phyloP scores from a whole-genome alignment of 2,329 filamentous ascomycete genomes.

The Trichoderma endophyticum region DNA sequence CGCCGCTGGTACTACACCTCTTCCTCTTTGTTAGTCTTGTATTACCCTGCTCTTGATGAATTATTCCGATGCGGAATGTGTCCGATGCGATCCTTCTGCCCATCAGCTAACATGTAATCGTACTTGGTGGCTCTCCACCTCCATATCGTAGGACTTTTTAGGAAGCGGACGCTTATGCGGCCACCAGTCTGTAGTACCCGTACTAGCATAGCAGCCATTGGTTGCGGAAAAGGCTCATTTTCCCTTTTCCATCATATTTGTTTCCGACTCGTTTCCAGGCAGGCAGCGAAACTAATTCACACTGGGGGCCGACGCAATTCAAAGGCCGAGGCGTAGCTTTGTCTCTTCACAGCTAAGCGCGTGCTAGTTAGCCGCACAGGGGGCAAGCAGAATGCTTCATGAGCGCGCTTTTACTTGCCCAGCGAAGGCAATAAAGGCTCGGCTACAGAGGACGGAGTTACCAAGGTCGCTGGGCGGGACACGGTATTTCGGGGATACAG shows the following conservation, averaged over 20 bases:
- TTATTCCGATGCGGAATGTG: background rate
- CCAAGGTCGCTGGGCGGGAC: background rate
- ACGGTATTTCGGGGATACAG: background rate
- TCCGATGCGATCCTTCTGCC: background rate
- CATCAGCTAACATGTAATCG: background rate
- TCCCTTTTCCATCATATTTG: background rate
- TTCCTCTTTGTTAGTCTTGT: background rate
- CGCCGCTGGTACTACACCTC: background rate
- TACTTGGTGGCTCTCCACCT: background rate
- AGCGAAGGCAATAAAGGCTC: background rate
- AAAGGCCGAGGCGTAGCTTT: slow-evolving; percentile 9
- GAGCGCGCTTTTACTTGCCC: background rate
- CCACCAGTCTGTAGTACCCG: background rate
- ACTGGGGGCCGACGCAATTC: slow-evolving; percentile 1
- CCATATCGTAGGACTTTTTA: background rate
- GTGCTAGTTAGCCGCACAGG: background rate
- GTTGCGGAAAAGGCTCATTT: background rate
- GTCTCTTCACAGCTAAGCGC: slow-evolving; percentile 8
- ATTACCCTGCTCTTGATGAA: background rate
- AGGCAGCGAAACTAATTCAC: background rate
- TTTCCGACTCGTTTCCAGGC: background rate
- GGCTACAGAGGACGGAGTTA: background rate
- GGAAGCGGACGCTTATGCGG: slow-evolving; percentile 10
- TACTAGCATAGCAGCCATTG: background rate
- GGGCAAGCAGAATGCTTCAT: background rate